These are phyloP conservation scores for Tilletia setariae DNA, from an alignment of 1,284 basidiomycete species.

Conservation along the genomic window DNA sequence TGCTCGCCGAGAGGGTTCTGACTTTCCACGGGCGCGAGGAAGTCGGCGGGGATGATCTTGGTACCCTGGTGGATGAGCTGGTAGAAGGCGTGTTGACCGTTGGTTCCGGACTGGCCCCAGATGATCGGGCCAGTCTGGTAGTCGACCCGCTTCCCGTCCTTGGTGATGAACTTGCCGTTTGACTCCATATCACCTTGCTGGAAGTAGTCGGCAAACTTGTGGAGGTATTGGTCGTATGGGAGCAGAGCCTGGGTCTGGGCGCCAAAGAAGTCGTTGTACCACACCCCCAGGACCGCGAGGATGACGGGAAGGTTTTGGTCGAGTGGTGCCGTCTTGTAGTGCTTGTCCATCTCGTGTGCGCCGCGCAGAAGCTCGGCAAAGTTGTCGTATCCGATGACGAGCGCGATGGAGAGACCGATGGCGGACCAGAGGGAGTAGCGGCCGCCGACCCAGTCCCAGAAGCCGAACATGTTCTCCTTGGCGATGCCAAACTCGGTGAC, in stretches of 20 bases:
- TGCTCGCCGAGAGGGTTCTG: slow-evolving; percentile 86
- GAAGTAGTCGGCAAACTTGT: slow-evolving; percentile 99
- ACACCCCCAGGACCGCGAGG: slow-evolving; percentile 85
- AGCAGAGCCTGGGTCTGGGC: slow-evolving; percentile 90
- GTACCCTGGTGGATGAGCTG: slow-evolving; percentile 83
- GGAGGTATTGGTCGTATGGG: slow-evolving; percentile 97
- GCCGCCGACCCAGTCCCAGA: slow-evolving; percentile 99
- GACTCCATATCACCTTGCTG: slow-evolving; percentile 99
- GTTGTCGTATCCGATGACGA: slow-evolving; percentile 89
- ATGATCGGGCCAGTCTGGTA: slow-evolving; percentile 99
- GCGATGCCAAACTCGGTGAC: slow-evolving; percentile 94
- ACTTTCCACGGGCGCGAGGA: slow-evolving; percentile 87
- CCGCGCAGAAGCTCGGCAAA: slow-evolving; percentile 85
- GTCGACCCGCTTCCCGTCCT: slow-evolving; percentile 82
- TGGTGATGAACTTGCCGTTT: slow-evolving; percentile 94
- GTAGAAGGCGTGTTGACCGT: slow-evolving; percentile 99
- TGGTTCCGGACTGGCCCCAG: slow-evolving; percentile 97
- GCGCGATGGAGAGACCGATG: slow-evolving; percentile 89
- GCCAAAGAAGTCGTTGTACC: slow-evolving; percentile 98
- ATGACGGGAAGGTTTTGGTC: slow-evolving; percentile 90
- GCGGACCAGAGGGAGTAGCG: slow-evolving; percentile 98
- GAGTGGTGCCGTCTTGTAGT: slow-evolving; percentile 83
- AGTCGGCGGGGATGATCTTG: slow-evolving; percentile 76
- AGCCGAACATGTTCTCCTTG: slow-evolving; percentile 94
- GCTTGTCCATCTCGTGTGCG: slow-evolving; percentile 95